These are phyloP conservation scores for Balansia obtecta DNA, from an alignment of 2,329 filamentous ascomycete species.

Conservation along the genomic window DNA sequence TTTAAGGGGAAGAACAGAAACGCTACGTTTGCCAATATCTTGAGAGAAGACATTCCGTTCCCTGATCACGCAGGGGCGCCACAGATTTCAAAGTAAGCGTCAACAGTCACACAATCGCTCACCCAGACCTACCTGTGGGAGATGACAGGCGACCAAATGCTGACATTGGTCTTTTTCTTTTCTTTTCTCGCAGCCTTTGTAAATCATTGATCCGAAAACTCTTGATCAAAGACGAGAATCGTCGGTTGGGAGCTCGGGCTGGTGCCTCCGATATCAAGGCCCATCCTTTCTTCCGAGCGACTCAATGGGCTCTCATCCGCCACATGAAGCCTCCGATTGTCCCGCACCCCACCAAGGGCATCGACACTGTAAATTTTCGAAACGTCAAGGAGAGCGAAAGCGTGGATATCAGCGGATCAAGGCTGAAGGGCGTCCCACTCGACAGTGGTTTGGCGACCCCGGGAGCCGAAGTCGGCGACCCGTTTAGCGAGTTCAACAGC, in stretches of 20 bases:
- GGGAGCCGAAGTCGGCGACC: conserved; percentile 69
- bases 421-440: conserved; percentile 67
- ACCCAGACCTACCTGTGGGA: too few species aligned
- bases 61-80: conserved; percentile 76
- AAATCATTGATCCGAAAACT: conserved; percentile 95
- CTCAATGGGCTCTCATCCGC: conserved; percentile 91
- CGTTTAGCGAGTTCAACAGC: conserved; percentile 97
- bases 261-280: conserved; percentile 94
- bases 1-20: conserved; percentile 99
- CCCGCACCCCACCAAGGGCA: conserved; percentile 75
- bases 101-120: too few species aligned
- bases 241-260: conserved; percentile 82
- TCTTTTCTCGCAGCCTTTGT: conserved; percentile 53
- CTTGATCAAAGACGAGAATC: conserved; percentile 94
- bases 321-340: conserved; percentile 98
- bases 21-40: conserved; percentile 93
- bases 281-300: conserved; percentile 91
- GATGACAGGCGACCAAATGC: neutral
- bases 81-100: conserved; percentile 76
- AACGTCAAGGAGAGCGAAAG: conserved; percentile 97
- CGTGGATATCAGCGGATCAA: conserved; percentile 65
- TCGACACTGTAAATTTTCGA: conserved; percentile 93
- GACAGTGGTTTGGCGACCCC: conserved; percentile 80
- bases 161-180: neutral
- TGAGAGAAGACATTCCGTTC: conserved; percentile 91